Evolutionary conservation across 345 rosid species (phyloP), one percentile per base, ranked within the genome.

Genomic region (Gossypium arboreum): DNA sequence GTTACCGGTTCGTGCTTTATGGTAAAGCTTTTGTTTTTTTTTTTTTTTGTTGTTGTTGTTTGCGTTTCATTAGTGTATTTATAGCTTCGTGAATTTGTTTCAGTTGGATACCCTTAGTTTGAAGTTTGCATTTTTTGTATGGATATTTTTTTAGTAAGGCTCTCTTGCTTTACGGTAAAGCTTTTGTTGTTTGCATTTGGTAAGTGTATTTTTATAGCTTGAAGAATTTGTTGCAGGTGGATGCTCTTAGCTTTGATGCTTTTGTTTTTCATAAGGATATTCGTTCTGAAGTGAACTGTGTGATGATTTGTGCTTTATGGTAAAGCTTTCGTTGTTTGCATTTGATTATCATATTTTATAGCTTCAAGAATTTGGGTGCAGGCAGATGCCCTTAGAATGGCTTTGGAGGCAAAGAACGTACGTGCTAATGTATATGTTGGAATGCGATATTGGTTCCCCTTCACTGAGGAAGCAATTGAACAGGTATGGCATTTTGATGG

Each of bases 371-470:
- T 41, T 69, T 79, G 56, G 56, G 60, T 83, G 74, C 82, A 91
- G 93, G 98, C 97, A 1, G 72, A 88, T 79, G 98, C 91, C 39
- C 86, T 93, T 73, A 77, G 75, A 79, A 78, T 75, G 80, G 90
- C 96, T 48, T 85, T 93, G 74, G 82, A 90, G 78, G 86, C 82
- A 16, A 93, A 93, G 88, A 80, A 87, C 47, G 7, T 93, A 77
- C 56, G 79, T 68, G 93, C 83, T 22, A 84, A 83, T 83, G 86
- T 93, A 39, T 93, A 95, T 80, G 90, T 91, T 39, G 98, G 94
- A 39, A 93, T 95, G 98, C 84, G 94, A 20, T 95, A 93, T 77
- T 91, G 97, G 98, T 89, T 83, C 77, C 97, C 97, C 2, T 95
- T 95, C 79, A 95, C 97, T 39, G 98, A 93, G 78, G 96, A 93